Conservation (phyloP, 495 filamentous ascomycete genomes). For the Hyaloscypha variabilis region DNA sequence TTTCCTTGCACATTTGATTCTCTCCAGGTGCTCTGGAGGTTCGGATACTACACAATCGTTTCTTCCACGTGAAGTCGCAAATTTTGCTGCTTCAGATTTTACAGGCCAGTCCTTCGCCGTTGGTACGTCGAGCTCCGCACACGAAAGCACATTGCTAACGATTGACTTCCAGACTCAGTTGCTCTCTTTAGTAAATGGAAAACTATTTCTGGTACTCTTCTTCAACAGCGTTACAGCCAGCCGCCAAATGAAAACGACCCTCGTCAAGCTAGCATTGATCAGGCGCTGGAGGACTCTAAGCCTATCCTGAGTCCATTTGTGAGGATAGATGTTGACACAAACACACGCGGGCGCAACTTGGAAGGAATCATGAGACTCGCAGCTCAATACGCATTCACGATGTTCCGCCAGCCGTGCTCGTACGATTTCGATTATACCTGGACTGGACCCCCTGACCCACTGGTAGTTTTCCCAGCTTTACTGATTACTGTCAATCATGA, state of each 20-base stretch:
- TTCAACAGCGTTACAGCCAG: constrained; percentile 34
- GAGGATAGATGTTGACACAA: constrained; percentile 25
- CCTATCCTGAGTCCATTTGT: constrained; percentile 33
- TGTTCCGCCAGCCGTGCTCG: constrained; percentile 40
- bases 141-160: constrained; percentile 16
- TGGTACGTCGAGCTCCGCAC: constrained; percentile 7
- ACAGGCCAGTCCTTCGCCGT: background rate
- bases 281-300: constrained; percentile 27
- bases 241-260: constrained; percentile 27
- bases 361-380: constrained; percentile 38
- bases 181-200: constrained; percentile 37
- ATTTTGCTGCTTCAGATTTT: constrained; percentile 12
- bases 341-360: constrained; percentile 34
- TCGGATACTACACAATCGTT: constrained; percentile 26
- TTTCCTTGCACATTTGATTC: constrained; percentile 36
- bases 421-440: constrained; percentile 37
- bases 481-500: constrained; percentile 35
- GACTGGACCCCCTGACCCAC: constrained; percentile 26
- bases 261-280: constrained; percentile 28
- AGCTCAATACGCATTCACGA: constrained; percentile 38
- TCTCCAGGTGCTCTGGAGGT: constrained; percentile 29
- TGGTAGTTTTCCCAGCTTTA: constrained; percentile 40
- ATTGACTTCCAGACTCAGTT: constrained; percentile 22
- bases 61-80: constrained; percentile 35
- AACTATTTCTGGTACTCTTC: constrained; percentile 34